Evolutionary conservation across 768 basidiomycete species (phyloP), one percentile per base, ranked within the genome.

Genomic region (Chalciporus piperatus): DNA sequence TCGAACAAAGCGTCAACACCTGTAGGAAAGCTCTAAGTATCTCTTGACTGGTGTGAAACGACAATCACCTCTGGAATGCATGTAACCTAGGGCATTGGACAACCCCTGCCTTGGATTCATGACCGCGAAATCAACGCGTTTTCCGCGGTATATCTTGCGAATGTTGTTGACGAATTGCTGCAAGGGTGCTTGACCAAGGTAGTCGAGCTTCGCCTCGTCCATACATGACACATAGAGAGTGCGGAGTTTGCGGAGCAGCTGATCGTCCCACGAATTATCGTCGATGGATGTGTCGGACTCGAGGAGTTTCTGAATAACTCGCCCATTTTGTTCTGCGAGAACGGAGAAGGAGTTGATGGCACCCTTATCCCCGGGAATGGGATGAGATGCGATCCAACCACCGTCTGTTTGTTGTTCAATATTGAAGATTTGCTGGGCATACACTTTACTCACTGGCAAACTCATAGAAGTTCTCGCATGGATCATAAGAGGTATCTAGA

Each of bases 401-500:
- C 92, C 91, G 63, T 87, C 91, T 95, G 48, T 14, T 12, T 27
- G 6, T 42, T 37, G 35, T 16, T 54, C 17, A 58, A 57, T 19
- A 40, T 35, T 47, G 50, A 38, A 32, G 45, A 32, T 22, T 44
- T n/a, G 40, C 11, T 37, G 10, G 6, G 20, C 35, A 44, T 17
- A 47, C 30, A 28, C 47, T 32, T 12, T 9, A 84, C 91, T 61
- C 62, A 95, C 93, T 95, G 10, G 94, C 84, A 71, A 85, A 98
- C 56, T 87, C 81, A 64, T 94, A 98, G 68, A 98, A 97, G 70
- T 93, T 87, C 59, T 98, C 90, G 69, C 97, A 99, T 0, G 97
- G 97, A 64, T 98, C 93, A 58, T 87, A 78, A 9, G 83, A 74
- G 10, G 78, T 79, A 64, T 99, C 95, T 19, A 98, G 70, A 1